Base-by-base conservation (phyloP, 345 rosid species). In the Lepidium didymum region DNA sequence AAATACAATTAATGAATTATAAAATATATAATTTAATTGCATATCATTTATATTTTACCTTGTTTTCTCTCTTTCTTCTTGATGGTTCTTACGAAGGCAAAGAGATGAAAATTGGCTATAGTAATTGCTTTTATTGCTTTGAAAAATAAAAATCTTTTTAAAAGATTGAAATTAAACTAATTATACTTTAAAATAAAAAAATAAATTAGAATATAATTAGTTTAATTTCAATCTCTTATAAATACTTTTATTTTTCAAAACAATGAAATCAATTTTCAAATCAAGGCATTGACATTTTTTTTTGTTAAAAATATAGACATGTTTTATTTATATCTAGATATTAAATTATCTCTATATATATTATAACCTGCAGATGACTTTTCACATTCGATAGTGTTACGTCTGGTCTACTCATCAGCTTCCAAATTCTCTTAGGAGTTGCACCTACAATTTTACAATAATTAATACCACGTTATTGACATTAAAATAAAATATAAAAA, bases 331-430 rank as follows among this genome's bases (percentile, higher is more conserved):
- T 37, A 37, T 53, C 13, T 8, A 57, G 10, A 18, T 16, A 6
- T 18, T 11, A 55, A 21, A 7, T 42, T 1, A 18, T 31, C 1
- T 38, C 10, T 53, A 6, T 40, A 10, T 42, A 25, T 19, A 27
- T 23, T 6, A 1, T 14, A 1, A 85, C 93, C 88, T 85, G 90
- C 14, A 87, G 78, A 74, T 87, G 94, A 81, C 88, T 87, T 68
- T 87, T 87, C 16, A 85, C 85, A 34, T 87, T 90, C 23, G 88
- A 72, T 4, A 82, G 61, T 0, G 84, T 81, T 47, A 87, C 79
- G 67, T 72, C 83, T 27, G 59, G 68, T 43, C 56, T 80, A 79
- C 82, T 83, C 85, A 87, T 85, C 4, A 79, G 72, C 73, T 81
- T 82, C 40, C 82, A 64, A 58, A 87, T 87, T 13, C 71, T 81